Percentiles rank a stretch among this genome's conserved stretches.
phyloP scores from a whole-genome alignment of 306 rosid genomes.

The Prosopis cineraria region DNA sequence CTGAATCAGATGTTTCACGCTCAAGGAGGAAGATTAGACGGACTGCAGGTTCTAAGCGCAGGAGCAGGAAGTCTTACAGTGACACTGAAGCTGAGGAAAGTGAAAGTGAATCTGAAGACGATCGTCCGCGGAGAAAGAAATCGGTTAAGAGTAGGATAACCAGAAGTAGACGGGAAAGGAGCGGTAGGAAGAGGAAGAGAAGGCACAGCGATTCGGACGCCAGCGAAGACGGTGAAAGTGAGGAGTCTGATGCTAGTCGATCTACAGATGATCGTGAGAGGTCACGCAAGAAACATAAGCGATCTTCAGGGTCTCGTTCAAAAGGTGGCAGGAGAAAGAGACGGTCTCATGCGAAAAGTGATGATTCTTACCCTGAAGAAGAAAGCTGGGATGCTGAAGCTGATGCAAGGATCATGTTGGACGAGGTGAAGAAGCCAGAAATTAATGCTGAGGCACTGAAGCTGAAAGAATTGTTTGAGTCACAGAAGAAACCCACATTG shows the following conservation, averaged over 20 bases:
- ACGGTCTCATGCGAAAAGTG: constrained; percentile 45
- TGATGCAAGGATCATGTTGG: constrained; percentile 45
- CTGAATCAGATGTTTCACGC: constrained; percentile 47
- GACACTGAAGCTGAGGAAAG: constrained; percentile 44
- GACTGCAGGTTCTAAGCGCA: constrained; percentile 39
- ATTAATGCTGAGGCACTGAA: constrained; percentile 57
- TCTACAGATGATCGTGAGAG: constrained; percentile 32
- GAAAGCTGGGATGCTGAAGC: constrained; percentile 50
- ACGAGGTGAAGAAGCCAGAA: constrained; percentile 48
- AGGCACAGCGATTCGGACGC: constrained; percentile 56
- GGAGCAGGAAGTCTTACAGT: constrained; percentile 44
- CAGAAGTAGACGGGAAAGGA: constrained; percentile 20
- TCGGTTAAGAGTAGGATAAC: constrained; percentile 45
- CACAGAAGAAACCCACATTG: constrained; percentile 71
- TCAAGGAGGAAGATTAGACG: constrained; percentile 39
- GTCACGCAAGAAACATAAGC: constrained; percentile 46
- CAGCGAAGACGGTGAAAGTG: constrained; percentile 45
- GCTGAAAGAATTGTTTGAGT: constrained; percentile 72
- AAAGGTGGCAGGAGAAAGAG: constrained; percentile 45
- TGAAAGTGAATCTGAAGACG: constrained; percentile 57
- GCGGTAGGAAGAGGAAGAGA: constrained; percentile 46
- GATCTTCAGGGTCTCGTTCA: constrained; percentile 34
- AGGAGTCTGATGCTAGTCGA: constrained; percentile 42
- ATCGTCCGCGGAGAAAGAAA: constrained; percentile 48
- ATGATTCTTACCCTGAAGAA: constrained; percentile 42